phyloP scores from a whole-genome alignment of 2,329 filamentous ascomycete species.

The Berkeleyomyces basicola region DNA sequence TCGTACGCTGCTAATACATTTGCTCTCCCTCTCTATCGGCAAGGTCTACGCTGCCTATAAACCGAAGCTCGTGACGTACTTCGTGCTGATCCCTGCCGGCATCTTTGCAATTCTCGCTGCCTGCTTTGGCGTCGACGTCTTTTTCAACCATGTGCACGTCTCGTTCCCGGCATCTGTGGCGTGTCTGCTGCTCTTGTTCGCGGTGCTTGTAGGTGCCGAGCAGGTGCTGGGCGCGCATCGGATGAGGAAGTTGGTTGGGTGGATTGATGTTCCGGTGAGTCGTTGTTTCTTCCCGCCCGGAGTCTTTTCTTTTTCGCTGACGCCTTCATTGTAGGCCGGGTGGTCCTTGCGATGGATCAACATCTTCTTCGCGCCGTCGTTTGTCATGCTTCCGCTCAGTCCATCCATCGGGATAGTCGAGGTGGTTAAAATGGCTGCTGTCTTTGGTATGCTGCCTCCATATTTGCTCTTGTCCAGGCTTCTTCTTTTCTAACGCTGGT shows the following conservation, averaged over 20 bases:
- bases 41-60: neutral
- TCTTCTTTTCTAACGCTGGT: neutral
- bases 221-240: conserved; percentile 29
- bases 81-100: conserved; percentile 34
- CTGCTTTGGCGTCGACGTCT: conserved; percentile 28
- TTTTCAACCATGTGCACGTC: conserved; percentile 30
- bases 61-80: conserved; percentile 22
- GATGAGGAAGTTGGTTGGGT: conserved; percentile 30
- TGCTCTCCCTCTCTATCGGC: neutral
- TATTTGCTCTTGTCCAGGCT: neutral
- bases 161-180: conserved; percentile 45
- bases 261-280: conserved; percentile 38
- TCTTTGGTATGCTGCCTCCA: conserved; percentile 33
- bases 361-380: conserved; percentile 41
- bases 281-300: too few relatives aligned
- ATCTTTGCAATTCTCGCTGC: conserved; percentile 25
- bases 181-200: conserved; percentile 37
- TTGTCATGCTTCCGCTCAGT: conserved; percentile 41
- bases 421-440: conserved; percentile 40
- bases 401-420: conserved; percentile 35
- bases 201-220: conserved; percentile 31
- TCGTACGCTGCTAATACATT: neutral
- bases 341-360: conserved; percentile 43
- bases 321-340: conserved; percentile 26
- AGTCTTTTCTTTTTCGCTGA: neutral